phyloP scores from a whole-genome alignment of 805 yeast species.

The Metschnikowia baotianmanensis region DNA sequence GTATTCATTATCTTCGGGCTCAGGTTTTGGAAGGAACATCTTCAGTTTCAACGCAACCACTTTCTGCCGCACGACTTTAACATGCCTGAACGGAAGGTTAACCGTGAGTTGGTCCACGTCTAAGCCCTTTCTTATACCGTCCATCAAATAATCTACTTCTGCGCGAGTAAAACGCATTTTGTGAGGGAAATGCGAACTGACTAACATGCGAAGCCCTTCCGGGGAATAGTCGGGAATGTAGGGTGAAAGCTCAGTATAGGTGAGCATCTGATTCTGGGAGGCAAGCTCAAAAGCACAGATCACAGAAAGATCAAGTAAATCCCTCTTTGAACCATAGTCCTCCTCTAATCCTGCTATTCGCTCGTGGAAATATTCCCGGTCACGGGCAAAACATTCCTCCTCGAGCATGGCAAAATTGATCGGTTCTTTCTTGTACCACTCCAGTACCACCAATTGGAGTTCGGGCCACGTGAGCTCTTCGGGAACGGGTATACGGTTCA shows the following conservation, averaged over 20 bases:
- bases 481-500: constrained; percentile 2
- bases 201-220: constrained; percentile 11
- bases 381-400: constrained; percentile 17
- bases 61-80: constrained; percentile 11
- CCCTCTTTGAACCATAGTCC: constrained; percentile 13
- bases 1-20: constrained; percentile 9
- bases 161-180: constrained; percentile 13
- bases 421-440: constrained; percentile 15
- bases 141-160: constrained; percentile 12
- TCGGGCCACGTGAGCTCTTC: constrained; percentile 15
- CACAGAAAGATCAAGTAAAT: constrained; percentile 9
- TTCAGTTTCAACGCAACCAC: constrained; percentile 4
- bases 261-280: constrained; percentile 8
- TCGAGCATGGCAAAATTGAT: constrained; percentile 14
- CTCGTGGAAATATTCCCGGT: constrained; percentile 8
- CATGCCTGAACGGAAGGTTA: constrained; percentile 13
- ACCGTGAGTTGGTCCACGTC: constrained; percentile 6
- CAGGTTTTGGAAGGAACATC: constrained; percentile 3
- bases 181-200: constrained; percentile 12
- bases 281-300: constrained; percentile 17
- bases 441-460: constrained; percentile 16
- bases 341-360: constrained; percentile 13
- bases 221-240: constrained; percentile 12
- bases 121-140: constrained; percentile 7
- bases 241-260: constrained; percentile 5